Conservation (phyloP, 2,329 filamentous ascomycete genomes). For the Sporothrix luriei region DNA sequence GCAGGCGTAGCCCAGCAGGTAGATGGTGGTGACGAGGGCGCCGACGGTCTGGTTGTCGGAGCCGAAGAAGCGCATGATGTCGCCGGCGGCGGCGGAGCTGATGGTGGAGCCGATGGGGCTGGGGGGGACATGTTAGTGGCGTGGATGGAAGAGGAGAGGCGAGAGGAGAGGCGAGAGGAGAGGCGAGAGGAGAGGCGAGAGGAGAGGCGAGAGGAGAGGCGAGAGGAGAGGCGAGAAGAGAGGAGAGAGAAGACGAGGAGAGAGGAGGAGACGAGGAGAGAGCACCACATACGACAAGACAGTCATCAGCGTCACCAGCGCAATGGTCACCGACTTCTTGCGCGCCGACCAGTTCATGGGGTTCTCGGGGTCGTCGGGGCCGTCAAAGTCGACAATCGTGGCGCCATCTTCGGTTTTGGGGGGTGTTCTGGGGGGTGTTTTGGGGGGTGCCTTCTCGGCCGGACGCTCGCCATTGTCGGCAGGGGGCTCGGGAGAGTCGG, state of each 20-base stretch:
- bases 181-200: no score
- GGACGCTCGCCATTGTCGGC: not conserved
- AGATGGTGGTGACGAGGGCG: slow-evolving; percentile 68
- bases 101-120: slow-evolving; percentile 48
- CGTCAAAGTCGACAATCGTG: slow-evolving; percentile 27
- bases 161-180: no score
- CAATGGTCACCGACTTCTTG: slow-evolving; percentile 26
- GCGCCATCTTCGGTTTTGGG: not conserved
- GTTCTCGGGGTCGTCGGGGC: slow-evolving; percentile 30
- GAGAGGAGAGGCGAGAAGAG: no score
- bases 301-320: not conserved
- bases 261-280: not conserved
- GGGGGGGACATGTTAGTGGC: no score
- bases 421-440: no score
- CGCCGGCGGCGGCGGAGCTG: slow-evolving; percentile 67
- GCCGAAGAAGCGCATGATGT: slow-evolving; percentile 64
- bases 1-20: slow-evolving; percentile 63
- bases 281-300: slow-evolving; percentile 21
- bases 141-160: no score
- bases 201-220: no score
- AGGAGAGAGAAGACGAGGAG: not conserved
- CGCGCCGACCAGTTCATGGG: slow-evolving; percentile 28
- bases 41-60: slow-evolving; percentile 55
- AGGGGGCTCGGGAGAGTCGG: not conserved
- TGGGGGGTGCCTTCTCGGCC: not conserved